Evolutionary conservation across 768 basidiomycete genomes (phyloP).

Genomic region (Tylopilus felleus): DNA sequence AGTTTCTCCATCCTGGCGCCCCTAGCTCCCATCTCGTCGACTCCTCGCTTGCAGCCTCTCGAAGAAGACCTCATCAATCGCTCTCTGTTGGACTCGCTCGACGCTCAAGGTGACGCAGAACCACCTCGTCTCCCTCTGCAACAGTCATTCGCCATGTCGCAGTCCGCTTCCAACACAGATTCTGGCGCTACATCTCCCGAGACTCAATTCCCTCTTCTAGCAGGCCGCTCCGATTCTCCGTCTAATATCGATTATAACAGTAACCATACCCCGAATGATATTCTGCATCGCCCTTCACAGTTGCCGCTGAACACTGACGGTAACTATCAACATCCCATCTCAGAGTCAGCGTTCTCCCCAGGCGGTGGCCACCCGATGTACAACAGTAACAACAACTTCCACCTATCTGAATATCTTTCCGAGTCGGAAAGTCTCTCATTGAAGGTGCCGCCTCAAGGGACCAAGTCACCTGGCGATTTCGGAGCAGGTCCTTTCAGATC

Average conservation of each 20-base stretch:
- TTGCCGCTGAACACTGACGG: constrained; percentile 24
- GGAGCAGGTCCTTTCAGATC: constrained; percentile 35
- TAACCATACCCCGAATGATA: constrained; percentile 36
- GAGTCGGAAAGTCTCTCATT: constrained; percentile 32
- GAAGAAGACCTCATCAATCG: constrained; percentile 83
- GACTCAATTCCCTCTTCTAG: constrained; percentile 47
- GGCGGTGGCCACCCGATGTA: constrained; percentile 38
- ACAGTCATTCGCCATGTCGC: constrained; percentile 44
- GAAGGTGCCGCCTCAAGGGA: constrained; percentile 30
- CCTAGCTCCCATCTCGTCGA: constrained; percentile 34
- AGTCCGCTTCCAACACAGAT: constrained; percentile 50
- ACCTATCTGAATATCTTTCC: constrained; percentile 34
- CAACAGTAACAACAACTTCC: constrained; percentile 36
- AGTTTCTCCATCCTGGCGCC: constrained; percentile 50
- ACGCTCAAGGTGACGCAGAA: constrained; percentile 82
- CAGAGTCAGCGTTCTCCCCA: constrained; percentile 32
- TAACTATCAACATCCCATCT: constrained; percentile 33
- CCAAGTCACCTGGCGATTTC: constrained; percentile 34
- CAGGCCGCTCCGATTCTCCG: constrained; percentile 53
- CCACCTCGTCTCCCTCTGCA: constrained; percentile 38
- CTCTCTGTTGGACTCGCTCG: constrained; percentile 76
- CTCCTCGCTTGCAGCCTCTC: constrained; percentile 35
- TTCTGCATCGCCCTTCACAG: constrained; percentile 27
- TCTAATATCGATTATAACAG: constrained; percentile 36
- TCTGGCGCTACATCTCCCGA: constrained; percentile 50